Evolutionary conservation across 2,329 filamentous ascomycete species (phyloP).

Genomic region (Sporothrix curviconia): DNA sequence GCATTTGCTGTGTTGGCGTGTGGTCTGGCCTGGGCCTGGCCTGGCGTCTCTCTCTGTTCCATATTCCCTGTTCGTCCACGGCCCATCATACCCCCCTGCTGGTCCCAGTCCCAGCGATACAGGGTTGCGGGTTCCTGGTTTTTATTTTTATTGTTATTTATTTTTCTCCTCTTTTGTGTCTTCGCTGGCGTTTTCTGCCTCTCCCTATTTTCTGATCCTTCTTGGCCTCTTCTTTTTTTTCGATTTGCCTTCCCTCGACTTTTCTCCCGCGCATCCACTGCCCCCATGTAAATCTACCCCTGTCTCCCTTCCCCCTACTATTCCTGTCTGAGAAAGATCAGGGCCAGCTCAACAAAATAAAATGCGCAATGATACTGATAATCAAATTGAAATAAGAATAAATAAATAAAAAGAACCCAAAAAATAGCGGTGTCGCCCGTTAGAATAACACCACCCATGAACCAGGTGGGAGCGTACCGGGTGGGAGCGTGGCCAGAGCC

Average conservation of each 20-base stretch:
- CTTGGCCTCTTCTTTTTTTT: not conserved
- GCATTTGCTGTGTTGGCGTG: conserved; percentile 3
- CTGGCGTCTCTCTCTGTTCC: not conserved
- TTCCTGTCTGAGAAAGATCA: too few relatives aligned
- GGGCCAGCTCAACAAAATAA: conserved; percentile 1
- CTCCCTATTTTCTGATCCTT: not conserved
- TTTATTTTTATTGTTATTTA: not conserved
- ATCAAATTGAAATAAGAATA: not conserved
- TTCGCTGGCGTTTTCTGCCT: not conserved
- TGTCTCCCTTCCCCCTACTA: too few relatives aligned
- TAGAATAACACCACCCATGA: conserved; percentile 7
- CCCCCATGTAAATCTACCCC: not conserved
- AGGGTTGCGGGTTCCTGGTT: conserved; percentile 18
- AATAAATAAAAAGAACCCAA: not conserved
- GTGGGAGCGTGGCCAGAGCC: too few relatives aligned
- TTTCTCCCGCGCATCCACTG: conserved; percentile 1
- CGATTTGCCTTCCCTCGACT: not conserved
- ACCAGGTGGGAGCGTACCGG: too few relatives aligned
- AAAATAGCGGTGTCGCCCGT: conserved; percentile 1
- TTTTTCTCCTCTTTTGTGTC: not conserved
- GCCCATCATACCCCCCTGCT: not conserved
- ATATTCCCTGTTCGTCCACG: not conserved
- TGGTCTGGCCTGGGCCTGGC: not conserved
- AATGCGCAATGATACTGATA: not conserved
- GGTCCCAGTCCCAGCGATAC: conserved; percentile 12